Base-by-base conservation (phyloP, 768 basidiomycete genomes). In the Rubroboletus satanas region DNA sequence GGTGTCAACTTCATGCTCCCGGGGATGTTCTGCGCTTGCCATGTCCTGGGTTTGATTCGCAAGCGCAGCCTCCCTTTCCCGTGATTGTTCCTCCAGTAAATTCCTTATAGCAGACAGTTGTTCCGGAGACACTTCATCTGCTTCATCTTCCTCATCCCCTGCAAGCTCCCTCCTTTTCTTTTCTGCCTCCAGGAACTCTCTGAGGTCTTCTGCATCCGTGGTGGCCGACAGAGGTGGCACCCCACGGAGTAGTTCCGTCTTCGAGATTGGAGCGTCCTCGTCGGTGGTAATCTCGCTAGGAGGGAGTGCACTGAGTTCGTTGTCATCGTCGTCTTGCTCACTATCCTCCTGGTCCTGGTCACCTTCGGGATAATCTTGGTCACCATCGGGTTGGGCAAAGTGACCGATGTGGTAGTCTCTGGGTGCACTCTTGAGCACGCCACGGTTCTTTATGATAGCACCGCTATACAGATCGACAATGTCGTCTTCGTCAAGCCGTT, bases 401-500 rank as follows among this genome's bases (percentile, higher is more conserved):
- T 73, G 73, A 5, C 87, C 87, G 62, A 88, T 78, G 11, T 75
- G 67, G 59, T 75, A 77, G 35, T 70, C 74, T 46, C 69, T 68
- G 23, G 70, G 63, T 15, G 75, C 69, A 15, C 63, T 61, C 44
- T 81, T 79, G 39, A 88, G 71, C 4, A 88, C 78, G 2, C 90
- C 90, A 55, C 87, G 80, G 67, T 92, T 87, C 62, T 81, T 83
- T 54, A 88, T 73, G 39, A 92, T 75, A 56, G 79, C 68, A 11
- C 77, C 79, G 11, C 81, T 83, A 51, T 75, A 72, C 3, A 93
- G 72, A 63, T 91, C 85, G 32, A 92, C 75, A 44, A 91, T 84
- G 66, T 93, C 90, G 68, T 92, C 90, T 63, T 91, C 84, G 60
- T 88, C 87, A 37, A 89, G 71, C 42, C 78, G 77, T 48, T 81